A percentile compares a stretch with the other conserved stretches of the same genome.
Conservation (phyloP, 2,329 filamentous ascomycete genomes). For the Berkeleyomyces rouxiae region DNA sequence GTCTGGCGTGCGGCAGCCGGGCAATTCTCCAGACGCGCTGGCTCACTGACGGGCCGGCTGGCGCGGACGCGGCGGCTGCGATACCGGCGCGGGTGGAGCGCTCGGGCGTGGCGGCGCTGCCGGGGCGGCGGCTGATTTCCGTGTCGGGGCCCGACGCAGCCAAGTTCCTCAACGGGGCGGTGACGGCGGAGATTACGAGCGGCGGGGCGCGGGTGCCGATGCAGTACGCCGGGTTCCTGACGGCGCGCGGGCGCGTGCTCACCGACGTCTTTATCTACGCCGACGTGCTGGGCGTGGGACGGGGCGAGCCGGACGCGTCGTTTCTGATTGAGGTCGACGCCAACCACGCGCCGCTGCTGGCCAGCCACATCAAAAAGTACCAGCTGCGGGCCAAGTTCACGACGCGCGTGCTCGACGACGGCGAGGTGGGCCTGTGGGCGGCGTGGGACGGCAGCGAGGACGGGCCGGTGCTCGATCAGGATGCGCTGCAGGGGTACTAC, state of each 20-base stretch:
- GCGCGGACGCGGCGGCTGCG: background rate
- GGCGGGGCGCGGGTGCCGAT: conserved; percentile 28
- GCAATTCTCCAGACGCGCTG: conserved; percentile 18
- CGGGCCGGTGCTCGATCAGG: background rate
- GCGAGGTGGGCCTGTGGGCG: conserved; percentile 54
- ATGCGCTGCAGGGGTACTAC: background rate
- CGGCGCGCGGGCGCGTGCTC: conserved; percentile 66
- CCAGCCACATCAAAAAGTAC: conserved; percentile 65
- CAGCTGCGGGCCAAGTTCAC: conserved; percentile 69
- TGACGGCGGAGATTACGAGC: conserved; percentile 49
- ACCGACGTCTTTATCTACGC: conserved; percentile 87
- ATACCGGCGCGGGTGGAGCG: conserved; percentile 22
- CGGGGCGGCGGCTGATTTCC: conserved; percentile 63
- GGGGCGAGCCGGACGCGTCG: conserved; percentile 15
- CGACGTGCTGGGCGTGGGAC: conserved; percentile 15
- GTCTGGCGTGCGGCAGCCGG: background rate
- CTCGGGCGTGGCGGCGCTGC: conserved; percentile 38
- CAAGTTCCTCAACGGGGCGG: conserved; percentile 74
- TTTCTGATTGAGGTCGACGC: conserved; percentile 73
- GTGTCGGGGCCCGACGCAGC: conserved; percentile 64
- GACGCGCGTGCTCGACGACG: conserved; percentile 46
- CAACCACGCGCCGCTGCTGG: conserved; percentile 41
- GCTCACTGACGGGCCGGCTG: conserved; percentile 5
- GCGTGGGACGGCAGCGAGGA: conserved; percentile 44
- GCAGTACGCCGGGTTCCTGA: conserved; percentile 74